Evolutionary conservation across 2,329 filamentous ascomycete genomes (phyloP).

Genomic region (Pseudogymnoascus sp.): DNA sequence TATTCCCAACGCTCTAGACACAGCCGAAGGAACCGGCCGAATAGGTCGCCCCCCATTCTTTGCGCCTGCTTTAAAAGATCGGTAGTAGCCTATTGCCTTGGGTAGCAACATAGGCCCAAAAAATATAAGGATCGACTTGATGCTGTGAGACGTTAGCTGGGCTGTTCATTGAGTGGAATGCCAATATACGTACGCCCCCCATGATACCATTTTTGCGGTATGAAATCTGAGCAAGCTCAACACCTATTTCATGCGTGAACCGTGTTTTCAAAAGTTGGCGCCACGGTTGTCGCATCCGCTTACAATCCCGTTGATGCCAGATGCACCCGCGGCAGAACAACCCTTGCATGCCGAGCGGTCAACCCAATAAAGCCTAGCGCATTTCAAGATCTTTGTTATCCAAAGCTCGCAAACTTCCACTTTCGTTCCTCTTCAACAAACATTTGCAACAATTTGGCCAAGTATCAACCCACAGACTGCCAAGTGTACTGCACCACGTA

Average conservation of each 20-base stretch:
- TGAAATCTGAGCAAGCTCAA: slow-evolving; percentile 7
- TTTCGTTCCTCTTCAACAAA: slow-evolving; percentile 6
- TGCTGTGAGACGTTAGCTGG: slow-evolving; percentile 26
- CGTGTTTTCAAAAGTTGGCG: not conserved
- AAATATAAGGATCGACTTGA: slow-evolving; percentile 41
- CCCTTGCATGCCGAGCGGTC: not conserved
- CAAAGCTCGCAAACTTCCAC: slow-evolving; percentile 1
- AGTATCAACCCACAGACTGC: not conserved
- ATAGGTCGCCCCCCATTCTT: slow-evolving; percentile 40
- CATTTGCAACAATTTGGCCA: not conserved
- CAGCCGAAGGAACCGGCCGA: slow-evolving; percentile 46
- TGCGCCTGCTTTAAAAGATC: slow-evolving; percentile 42
- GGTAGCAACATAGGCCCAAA: slow-evolving; percentile 67
- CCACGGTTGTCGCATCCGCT: not conserved
- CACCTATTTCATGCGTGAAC: not conserved
- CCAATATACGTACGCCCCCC: slow-evolving; percentile 40
- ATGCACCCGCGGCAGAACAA: not conserved
- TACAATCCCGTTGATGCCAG: slow-evolving; percentile 4
- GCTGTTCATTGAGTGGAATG: not conserved
- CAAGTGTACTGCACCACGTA: slow-evolving; percentile 1
- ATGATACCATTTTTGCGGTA: slow-evolving; percentile 34
- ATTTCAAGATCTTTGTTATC: not conserved
- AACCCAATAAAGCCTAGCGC: not conserved
- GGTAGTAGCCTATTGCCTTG: slow-evolving; percentile 58
- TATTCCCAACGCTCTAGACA: slow-evolving; percentile 52